Evolutionary conservation across 805 yeast species (phyloP).

Genomic region (Cyberlindnera samutprakarnensis): DNA sequence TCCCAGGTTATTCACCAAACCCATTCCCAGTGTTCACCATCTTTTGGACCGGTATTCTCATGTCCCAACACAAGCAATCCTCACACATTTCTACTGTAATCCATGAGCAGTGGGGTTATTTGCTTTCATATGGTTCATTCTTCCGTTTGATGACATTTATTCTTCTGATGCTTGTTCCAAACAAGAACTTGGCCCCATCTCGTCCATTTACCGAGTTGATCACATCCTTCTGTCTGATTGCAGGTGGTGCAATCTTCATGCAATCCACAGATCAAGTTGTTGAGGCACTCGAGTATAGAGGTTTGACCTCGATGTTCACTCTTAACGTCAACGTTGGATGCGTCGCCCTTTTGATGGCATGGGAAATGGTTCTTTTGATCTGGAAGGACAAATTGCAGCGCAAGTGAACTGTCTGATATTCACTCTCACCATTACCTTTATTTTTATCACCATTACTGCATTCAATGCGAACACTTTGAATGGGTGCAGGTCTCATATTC

Average conservation of each 20-base stretch:
- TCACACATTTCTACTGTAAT: slow-evolving; percentile 68
- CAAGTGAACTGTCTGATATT: slow-evolving; percentile 6
- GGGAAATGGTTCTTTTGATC: slow-evolving; percentile 70
- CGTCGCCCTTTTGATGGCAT: slow-evolving; percentile 74
- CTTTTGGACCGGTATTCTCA: slow-evolving; percentile 92
- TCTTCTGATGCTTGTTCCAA: slow-evolving; percentile 40
- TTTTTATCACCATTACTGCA: neutral
- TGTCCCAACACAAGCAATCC: slow-evolving; percentile 93
- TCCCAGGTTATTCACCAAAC: slow-evolving; percentile 82
- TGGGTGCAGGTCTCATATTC: no score
- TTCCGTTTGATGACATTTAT: slow-evolving; percentile 63
- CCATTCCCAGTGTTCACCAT: slow-evolving; percentile 92
- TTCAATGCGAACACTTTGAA: no score
- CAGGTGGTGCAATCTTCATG: slow-evolving; percentile 92
- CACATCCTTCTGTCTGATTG: slow-evolving; percentile 67
- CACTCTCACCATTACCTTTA: neutral
- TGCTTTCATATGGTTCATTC: slow-evolving; percentile 75
- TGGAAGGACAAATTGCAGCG: slow-evolving; percentile 45
- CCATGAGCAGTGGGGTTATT: slow-evolving; percentile 89
- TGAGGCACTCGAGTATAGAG: slow-evolving; percentile 73
- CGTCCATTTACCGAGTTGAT: slow-evolving; percentile 86
- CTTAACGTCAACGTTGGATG: slow-evolving; percentile 80
- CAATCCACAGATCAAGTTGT: slow-evolving; percentile 84
- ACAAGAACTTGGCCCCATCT: slow-evolving; percentile 36
- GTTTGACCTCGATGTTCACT: slow-evolving; percentile 84